Percentiles rank a stretch among this genome's conserved stretches.
phyloP scores from a whole-genome alignment of 2,329 filamentous ascomycete genomes.

The Monosporascus sp. region DNA sequence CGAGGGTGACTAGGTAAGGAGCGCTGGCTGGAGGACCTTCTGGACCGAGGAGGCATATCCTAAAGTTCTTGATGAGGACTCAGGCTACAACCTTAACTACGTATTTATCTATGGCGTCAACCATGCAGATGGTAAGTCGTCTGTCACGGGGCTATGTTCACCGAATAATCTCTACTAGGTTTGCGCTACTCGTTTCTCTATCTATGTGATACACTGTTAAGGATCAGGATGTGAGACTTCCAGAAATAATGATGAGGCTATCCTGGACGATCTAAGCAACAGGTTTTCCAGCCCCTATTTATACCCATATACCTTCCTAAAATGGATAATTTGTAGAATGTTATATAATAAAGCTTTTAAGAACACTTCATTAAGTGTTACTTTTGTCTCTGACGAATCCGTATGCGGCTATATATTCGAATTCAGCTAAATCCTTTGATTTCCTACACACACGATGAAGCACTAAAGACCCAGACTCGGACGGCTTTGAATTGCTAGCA shows the following conservation, averaged over 20 bases:
- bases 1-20: conserved; percentile 16
- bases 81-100: conserved; percentile 24
- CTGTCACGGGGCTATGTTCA: not conserved
- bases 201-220: conserved; percentile 38
- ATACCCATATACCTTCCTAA: too few relatives aligned
- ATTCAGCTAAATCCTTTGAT: too few relatives aligned
- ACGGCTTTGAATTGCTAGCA: conserved; percentile 32
- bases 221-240: too few relatives aligned
- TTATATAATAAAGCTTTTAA: too few relatives aligned
- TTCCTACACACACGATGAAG: conserved; percentile 31
- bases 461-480: conserved; percentile 30
- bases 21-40: conserved; percentile 28
- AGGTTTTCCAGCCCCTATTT: too few relatives aligned
- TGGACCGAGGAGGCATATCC: conserved; percentile 28
- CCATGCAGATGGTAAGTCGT: conserved; percentile 34
- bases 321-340: too few relatives aligned
- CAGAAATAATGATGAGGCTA: too few relatives aligned
- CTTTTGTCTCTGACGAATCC: too few relatives aligned
- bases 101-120: conserved; percentile 39
- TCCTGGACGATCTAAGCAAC: too few relatives aligned
- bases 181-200: conserved; percentile 35
- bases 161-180: conserved; percentile 18
- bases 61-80: conserved; percentile 21
- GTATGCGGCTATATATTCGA: too few relatives aligned
- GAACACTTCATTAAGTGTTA: too few relatives aligned